phyloP scores from a whole-genome alignment of 257 asterid genomes.

The Knoxia roxburghii region DNA sequence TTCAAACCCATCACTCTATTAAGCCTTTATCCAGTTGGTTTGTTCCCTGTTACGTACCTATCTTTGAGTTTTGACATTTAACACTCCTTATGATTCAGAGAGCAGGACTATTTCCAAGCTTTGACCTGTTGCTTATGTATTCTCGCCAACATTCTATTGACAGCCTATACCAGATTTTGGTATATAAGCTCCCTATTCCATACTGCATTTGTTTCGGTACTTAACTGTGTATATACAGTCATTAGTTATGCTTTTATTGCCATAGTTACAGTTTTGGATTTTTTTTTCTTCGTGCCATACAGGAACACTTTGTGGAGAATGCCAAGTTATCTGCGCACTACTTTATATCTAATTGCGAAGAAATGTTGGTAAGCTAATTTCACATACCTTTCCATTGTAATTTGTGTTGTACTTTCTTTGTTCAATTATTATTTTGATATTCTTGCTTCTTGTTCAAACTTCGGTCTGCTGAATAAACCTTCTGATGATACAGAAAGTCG shows the following conservation, averaged over 20 bases:
- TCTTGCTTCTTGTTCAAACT: constrained; percentile 4
- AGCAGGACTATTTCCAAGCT: constrained; percentile 92
- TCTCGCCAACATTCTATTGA: constrained; percentile 59
- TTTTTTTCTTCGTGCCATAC: constrained; percentile 13
- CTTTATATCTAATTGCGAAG: constrained; percentile 69
- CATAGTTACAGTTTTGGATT: background rate
- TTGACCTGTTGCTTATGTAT: constrained; percentile 71
- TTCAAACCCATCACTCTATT: background rate
- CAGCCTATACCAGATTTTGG: constrained; percentile 78
- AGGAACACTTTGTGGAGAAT: constrained; percentile 81
- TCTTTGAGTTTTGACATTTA: constrained; percentile 13
- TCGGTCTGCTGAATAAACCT: constrained; percentile 10
- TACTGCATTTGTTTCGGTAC: background rate
- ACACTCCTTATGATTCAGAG: constrained; percentile 43
- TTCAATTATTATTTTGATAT: background rate
- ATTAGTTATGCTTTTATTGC: background rate
- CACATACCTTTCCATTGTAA: constrained; percentile 1
- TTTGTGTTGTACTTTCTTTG: background rate
- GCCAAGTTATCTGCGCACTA: constrained; percentile 78
- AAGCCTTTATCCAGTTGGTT: background rate
- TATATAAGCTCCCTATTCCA: constrained; percentile 11
- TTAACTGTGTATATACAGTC: background rate
- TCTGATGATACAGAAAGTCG: constrained; percentile 61
- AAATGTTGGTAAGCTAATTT: constrained; percentile 54
- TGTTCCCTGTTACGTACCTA: constrained; percentile 4